Base-by-base conservation (phyloP, 2,329 filamentous ascomycete genomes). In the Penicillium sp. region DNA sequence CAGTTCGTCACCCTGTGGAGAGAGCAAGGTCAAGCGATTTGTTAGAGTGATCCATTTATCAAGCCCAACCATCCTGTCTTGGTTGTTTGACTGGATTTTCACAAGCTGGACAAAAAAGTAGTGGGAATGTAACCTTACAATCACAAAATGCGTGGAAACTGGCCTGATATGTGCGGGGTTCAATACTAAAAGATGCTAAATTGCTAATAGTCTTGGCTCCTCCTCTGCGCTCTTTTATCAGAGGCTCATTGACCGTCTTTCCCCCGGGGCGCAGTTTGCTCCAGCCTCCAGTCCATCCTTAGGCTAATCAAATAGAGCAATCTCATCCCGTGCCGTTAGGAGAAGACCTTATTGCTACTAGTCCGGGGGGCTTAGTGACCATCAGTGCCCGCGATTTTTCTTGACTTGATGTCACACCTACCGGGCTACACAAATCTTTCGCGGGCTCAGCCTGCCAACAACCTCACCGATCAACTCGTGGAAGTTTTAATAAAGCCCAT, bases 141-240 rank as follows among this genome's bases (percentile, higher is more conserved):
- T 2, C 22, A 24, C 13, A 28, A 28, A 12, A 24, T 47, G 44
- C 40, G 9, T 44, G 40, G 40, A 47, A 12, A 26, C 19, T 26
- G 33, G 55, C 24, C 17, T 33, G 30, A 47, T 56, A 38, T 24
- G 42, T 51, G 56, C 47, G 45, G 47, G 47, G 56, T 42, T 35
- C 10, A 19, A 22, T 42, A 8, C 40, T 42, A 4, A 8, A 42
- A 10, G 19, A 44, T 13, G 19, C 40, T 22, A 42, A 10, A 9
- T 24, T 13, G 19, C 40, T 22, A 22, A 12, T 8, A 8, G 53
- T 40, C 37, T 30, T 55, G 33, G 30, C 35, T 26, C 15, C 15
- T 55, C 19, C 5, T 44, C 10, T 42, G 10, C 8, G 17, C 37
- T 13, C 13, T 44, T 55, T 47, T 4, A 12, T 44, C 40, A 10